Conservation (phyloP, 1,284 basidiomycete species). For the Cryptococcus deneoformans region DNA sequence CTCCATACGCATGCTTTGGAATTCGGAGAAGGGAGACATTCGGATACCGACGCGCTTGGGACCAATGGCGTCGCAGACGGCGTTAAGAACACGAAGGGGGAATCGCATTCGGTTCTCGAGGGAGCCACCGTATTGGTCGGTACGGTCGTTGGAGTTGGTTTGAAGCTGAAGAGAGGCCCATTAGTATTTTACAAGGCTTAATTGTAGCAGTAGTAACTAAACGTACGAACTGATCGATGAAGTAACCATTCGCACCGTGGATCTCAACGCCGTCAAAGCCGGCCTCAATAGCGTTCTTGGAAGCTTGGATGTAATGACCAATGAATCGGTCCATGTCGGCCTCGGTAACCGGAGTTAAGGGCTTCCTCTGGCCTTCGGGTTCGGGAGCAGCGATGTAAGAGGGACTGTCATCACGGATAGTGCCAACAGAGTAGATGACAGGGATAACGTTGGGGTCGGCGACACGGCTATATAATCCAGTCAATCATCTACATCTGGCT, state of each 20-base stretch:
- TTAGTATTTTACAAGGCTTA: conserved; percentile 24
- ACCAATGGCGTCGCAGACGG: conserved; percentile 55
- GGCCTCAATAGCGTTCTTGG: conserved; percentile 57
- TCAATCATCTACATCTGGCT: neutral
- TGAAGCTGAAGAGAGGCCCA: conserved; percentile 51
- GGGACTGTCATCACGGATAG: neutral
- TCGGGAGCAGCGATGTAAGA: conserved; percentile 1
- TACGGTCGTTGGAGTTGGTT: conserved; percentile 55
- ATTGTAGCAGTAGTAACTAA: neutral
- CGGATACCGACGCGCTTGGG: conserved; percentile 55
- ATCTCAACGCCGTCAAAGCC: conserved; percentile 66
- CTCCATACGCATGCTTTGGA: conserved; percentile 41
- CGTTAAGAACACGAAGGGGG: conserved; percentile 56
- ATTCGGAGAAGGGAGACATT: conserved; percentile 57
- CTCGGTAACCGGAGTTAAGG: conserved; percentile 15
- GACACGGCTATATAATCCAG: conserved; percentile 8
- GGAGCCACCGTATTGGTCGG: conserved; percentile 61
- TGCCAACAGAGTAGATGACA: conserved; percentile 11
- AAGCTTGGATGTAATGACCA: conserved; percentile 54
- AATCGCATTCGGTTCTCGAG: conserved; percentile 59
- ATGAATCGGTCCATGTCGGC: conserved; percentile 50
- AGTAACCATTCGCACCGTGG: conserved; percentile 30
- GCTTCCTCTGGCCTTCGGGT: conserved; percentile 24
- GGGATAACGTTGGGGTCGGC: conserved; percentile 11
- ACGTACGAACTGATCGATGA: conserved; percentile 56